Evolutionary conservation across 176 grass and related monocot species (phyloP), one percentile per base, ranked within the genome.

Genomic region (Tuctoria greenei): DNA sequence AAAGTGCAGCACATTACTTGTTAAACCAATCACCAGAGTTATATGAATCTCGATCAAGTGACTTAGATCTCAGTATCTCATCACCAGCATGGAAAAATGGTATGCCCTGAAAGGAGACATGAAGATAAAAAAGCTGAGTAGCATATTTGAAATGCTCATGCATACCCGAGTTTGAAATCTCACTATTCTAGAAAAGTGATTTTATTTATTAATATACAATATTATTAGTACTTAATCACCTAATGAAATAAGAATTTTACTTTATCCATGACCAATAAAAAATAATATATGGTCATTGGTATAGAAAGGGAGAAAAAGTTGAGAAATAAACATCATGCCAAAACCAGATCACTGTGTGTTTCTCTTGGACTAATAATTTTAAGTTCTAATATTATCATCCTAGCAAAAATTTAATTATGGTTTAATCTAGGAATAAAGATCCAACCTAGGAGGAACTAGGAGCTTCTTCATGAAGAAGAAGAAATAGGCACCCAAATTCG

Each of bases 1-100:
- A 71, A 76, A 74, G 61, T 67, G 42, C 4, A 83, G 40, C 11
- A 38, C 18, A 60, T 83, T 82, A 97, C 93, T 84, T 97, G 88
- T 93, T 97, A 82, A 97, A 97, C 93, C 93, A 97, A 85, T 97
- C 93, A 78, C 88, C 90, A 68, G 93, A 93, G 71, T 97, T 89
- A 69, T 91, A 97, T 6, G 93, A 97, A 87, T 97, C 93, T 80
- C 93, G 90, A 81, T 97, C 93, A 50, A 97, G 78, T 28, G 90
- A 97, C 74, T 97, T 97, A n/a, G 93, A 93, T 72, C 90, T 82
- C 51, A 97, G 69, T 80, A 97, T 86, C 84, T 89, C 93, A 83
- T 97, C 93, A 34, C 93, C 93, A 87, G 88, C 88, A 89, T 97
- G 93, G 67, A 97, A 97, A 73, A 97, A 93, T 34, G 93, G 90